phyloP scores from a whole-genome alignment of 352 stramenopile species.

The Phytopythium mirpurense region DNA sequence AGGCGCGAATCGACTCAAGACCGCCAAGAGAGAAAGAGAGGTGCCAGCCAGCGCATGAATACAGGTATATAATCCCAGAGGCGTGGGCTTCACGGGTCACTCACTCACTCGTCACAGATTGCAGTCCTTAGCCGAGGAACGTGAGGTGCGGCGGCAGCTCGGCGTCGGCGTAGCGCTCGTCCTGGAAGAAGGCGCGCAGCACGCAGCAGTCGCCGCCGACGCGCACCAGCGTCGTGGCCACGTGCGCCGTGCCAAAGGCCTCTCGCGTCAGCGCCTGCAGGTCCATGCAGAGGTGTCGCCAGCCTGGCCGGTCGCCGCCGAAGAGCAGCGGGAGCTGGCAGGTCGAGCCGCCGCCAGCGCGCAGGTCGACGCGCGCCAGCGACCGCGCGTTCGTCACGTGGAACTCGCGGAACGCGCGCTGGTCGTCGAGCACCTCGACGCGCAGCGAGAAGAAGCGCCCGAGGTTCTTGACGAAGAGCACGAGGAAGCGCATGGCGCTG shows the following conservation, averaged over 20 bases:
- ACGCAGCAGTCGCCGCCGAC: conserved; percentile 63
- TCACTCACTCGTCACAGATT: no score
- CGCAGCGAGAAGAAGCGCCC: conserved; percentile 66
- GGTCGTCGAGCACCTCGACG: conserved; percentile 66
- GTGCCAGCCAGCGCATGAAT: background rate
- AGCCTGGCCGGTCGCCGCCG: conserved; percentile 27
- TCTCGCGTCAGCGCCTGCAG: conserved; percentile 60
- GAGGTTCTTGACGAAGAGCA: conserved; percentile 82
- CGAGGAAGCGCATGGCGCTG: conserved; percentile 77
- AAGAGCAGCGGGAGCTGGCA: conserved; percentile 65
- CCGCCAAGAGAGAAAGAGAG: background rate
- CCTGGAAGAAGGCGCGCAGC: conserved; percentile 75
- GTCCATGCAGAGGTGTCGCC: conserved; percentile 76
- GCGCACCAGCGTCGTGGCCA: conserved; percentile 63
- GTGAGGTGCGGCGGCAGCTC: conserved; percentile 65
- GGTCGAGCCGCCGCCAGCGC: background rate
- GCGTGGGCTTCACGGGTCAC: no score
- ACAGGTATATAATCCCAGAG: conserved; percentile 2
- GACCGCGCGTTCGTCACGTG: conserved; percentile 65
- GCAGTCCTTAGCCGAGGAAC: conserved; percentile 61
- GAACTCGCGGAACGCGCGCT: conserved; percentile 58
- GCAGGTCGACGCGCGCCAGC: conserved; percentile 49
- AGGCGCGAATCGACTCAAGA: no score
- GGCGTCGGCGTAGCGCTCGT: conserved; percentile 64
- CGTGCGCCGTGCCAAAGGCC: conserved; percentile 67